Conservation (phyloP, 208 protist genomes). For the Acanthamoeba sp. region DNA sequence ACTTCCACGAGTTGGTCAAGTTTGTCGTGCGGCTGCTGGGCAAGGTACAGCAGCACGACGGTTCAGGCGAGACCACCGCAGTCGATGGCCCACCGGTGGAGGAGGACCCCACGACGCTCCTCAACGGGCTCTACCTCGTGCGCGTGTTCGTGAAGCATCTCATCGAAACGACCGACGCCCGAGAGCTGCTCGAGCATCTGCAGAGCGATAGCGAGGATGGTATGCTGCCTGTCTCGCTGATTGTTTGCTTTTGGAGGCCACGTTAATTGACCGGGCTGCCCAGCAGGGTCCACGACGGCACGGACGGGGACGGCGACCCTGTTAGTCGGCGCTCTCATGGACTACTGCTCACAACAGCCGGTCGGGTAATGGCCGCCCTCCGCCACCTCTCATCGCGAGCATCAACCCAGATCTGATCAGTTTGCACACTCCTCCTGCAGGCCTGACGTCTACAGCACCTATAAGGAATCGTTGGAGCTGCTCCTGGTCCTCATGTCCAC, state of each 20-base stretch:
- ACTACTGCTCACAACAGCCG: conserved; percentile 42
- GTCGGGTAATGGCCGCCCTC: neutral
- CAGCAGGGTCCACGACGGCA: too few species aligned
- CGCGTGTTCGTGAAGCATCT: conserved; percentile 45
- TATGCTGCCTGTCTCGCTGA: neutral
- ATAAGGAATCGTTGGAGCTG: neutral
- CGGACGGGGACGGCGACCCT: neutral
- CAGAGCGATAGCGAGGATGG: neutral
- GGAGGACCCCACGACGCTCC: conserved; percentile 21
- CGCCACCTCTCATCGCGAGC: neutral
- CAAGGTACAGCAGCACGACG: neutral
- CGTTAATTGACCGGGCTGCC: too few species aligned
- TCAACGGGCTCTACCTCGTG: conserved; percentile 59
- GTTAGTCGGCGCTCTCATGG: neutral
- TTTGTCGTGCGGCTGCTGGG: neutral
- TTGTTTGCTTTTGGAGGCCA: too few species aligned
- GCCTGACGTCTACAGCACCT: neutral
- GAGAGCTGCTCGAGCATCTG: neutral
- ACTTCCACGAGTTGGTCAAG: conserved; percentile 15
- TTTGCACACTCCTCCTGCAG: too few species aligned
- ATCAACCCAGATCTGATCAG: neutral
- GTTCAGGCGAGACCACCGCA: neutral
- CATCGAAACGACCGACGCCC: neutral
- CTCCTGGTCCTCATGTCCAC: conserved; percentile 51
- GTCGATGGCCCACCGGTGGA: neutral